A percentile compares a stretch with the other conserved stretches of the same genome.
Conservation (phyloP, 495 filamentous ascomycete species). For the Oleoguttula mirabilis region DNA sequence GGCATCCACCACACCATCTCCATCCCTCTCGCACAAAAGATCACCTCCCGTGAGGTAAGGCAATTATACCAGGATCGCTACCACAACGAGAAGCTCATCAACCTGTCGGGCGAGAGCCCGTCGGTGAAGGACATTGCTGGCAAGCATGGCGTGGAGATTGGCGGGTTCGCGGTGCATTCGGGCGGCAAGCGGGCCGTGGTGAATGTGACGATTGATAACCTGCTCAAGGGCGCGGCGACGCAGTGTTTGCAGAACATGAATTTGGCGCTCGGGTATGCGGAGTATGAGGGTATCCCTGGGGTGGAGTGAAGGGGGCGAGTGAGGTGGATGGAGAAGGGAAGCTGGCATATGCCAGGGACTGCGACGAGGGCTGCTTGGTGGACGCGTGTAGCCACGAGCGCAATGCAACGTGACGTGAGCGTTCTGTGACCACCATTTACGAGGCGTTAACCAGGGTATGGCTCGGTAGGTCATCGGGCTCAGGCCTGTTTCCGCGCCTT, state of each 20-base stretch:
- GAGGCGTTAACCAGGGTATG: too few relatives aligned
- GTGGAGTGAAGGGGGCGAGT: too few relatives aligned
- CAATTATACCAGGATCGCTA: slow-evolving; percentile 94
- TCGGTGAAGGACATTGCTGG: slow-evolving; percentile 78
- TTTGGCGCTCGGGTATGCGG: slow-evolving; percentile 79
- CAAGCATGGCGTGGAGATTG: slow-evolving; percentile 88
- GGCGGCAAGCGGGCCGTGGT: slow-evolving; percentile 83
- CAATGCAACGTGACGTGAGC: too few relatives aligned
- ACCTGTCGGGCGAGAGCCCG: slow-evolving; percentile 78
- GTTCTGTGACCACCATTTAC: too few relatives aligned
- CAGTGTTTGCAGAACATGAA: slow-evolving; percentile 99
- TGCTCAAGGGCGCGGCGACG: slow-evolving; percentile 91
- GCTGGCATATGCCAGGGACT: too few relatives aligned
- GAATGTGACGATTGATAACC: slow-evolving; percentile 94
- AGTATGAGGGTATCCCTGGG: slow-evolving; percentile 78
- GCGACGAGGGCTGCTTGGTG: too few relatives aligned
- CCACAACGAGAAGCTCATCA: slow-evolving; percentile 87
- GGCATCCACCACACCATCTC: slow-evolving; percentile 86
- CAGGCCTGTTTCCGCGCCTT: too few relatives aligned
- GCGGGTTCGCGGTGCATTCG: slow-evolving; percentile 84
- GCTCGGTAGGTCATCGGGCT: too few relatives aligned
- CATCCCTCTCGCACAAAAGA: slow-evolving; percentile 70
- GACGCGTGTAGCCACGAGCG: too few relatives aligned
- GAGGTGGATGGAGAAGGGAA: too few relatives aligned
- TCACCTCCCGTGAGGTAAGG: slow-evolving; percentile 84